Conservation (phyloP, 805 yeast species). For the Candida lessepsii region DNA sequence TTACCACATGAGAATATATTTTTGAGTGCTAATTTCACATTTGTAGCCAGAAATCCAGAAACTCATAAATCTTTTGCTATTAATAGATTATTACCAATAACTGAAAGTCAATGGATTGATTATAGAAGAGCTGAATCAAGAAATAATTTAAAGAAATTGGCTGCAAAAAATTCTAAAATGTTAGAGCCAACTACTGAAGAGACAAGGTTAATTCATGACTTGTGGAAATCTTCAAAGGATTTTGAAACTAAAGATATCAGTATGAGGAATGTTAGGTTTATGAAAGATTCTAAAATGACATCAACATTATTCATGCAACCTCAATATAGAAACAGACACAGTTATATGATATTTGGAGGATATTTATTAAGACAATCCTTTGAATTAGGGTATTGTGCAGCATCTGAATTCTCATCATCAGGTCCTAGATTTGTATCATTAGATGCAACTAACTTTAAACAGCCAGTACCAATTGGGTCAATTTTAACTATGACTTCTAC, state of each 20-base stretch:
- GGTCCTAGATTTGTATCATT: slow-evolving; percentile 86
- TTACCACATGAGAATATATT: slow-evolving; percentile 69
- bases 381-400: slow-evolving; percentile 89
- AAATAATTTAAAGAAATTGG: slow-evolving; percentile 79
- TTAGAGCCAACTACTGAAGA: slow-evolving; percentile 69
- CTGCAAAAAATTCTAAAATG: slow-evolving; percentile 63
- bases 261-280: slow-evolving; percentile 45
- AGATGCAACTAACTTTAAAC: slow-evolving; percentile 87
- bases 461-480: slow-evolving; percentile 95
- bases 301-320: slow-evolving; percentile 94
- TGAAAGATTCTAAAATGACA: slow-evolving; percentile 68
- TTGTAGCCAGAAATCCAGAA: slow-evolving; percentile 91
- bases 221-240: slow-evolving; percentile 54
- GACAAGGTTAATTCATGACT: slow-evolving; percentile 67
- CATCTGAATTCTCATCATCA: slow-evolving; percentile 83
- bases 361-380: slow-evolving; percentile 88
- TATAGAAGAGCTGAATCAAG: slow-evolving; percentile 87
- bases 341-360: slow-evolving; percentile 95
- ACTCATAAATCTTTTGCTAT: slow-evolving; percentile 90
- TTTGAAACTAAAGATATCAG: slow-evolving; percentile 23
- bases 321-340: slow-evolving; percentile 91
- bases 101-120: slow-evolving; percentile 76
- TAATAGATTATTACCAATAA: slow-evolving; percentile 72
- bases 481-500: slow-evolving; percentile 80
- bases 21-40: slow-evolving; percentile 87